phyloP scores from a whole-genome alignment of 2,329 filamentous ascomycete genomes.

The Stachybotrys echinatus region DNA sequence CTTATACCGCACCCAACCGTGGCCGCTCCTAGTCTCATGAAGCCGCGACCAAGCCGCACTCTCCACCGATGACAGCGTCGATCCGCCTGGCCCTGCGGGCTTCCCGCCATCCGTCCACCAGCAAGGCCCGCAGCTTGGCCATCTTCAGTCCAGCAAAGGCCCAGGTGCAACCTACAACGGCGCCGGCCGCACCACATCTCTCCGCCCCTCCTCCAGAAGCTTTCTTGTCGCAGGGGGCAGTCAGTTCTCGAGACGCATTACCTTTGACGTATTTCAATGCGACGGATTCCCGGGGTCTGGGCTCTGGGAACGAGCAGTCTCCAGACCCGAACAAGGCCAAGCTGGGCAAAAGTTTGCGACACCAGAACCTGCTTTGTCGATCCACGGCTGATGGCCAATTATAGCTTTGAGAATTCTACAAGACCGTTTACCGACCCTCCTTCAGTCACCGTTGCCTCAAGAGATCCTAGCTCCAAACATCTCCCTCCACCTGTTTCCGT shows the following conservation, averaged over 20 bases:
- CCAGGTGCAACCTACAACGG: slow-evolving; percentile 17
- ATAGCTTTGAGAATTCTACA: slow-evolving; percentile 60
- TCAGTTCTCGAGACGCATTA: not conserved
- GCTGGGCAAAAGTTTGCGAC: slow-evolving; percentile 53
- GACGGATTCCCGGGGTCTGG: slow-evolving; percentile 21
- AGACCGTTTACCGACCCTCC: slow-evolving; percentile 60
- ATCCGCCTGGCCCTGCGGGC: slow-evolving; percentile 20
- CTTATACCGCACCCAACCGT: not conserved
- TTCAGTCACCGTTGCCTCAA: slow-evolving; percentile 63
- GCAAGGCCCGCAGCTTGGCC: slow-evolving; percentile 19
- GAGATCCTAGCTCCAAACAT: slow-evolving; percentile 73
- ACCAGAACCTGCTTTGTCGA: not conserved
- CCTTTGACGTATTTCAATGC: slow-evolving; percentile 23
- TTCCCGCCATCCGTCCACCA: slow-evolving; percentile 13
- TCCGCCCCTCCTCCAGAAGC: slow-evolving; percentile 4
- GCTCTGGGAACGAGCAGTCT: slow-evolving; percentile 24
- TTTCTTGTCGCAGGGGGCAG: slow-evolving; percentile 4
- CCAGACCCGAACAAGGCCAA: slow-evolving; percentile 56
- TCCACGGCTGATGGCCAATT: not conserved
- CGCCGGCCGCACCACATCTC: slow-evolving; percentile 4
- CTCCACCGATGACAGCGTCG: slow-evolving; percentile 25
- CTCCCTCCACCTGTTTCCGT: slow-evolving; percentile 64
- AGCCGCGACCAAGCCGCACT: not conserved
- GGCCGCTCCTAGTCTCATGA: not conserved
- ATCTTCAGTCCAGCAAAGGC: slow-evolving; percentile 24